Percentiles rank a stretch among this genome's conserved stretches.
These are phyloP conservation scores for Malania oleifera DNA, from an alignment of 164 flowering plant species.

Conservation along the genomic window DNA sequence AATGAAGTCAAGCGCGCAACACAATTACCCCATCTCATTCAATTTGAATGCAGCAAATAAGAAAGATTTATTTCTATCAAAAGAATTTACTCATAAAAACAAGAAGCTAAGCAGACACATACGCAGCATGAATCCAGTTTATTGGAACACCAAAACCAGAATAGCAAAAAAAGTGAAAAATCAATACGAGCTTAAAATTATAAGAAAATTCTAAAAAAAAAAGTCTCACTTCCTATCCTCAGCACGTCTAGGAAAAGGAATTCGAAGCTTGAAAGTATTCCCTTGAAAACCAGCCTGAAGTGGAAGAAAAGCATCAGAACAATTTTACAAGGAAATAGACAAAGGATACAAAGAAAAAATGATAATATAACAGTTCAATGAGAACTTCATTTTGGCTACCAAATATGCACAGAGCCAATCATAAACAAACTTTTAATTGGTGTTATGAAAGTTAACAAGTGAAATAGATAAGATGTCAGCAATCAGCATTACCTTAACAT, in stretches of 20 bases:
- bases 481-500: slow-evolving; percentile 66
- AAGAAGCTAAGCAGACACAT: background rate
- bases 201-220: background rate
- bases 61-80: too few species aligned
- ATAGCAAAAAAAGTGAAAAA: background rate
- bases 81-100: background rate
- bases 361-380: background rate
- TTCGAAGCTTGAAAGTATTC: slow-evolving; percentile 70
- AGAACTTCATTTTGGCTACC: too few species aligned
- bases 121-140: background rate
- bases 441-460: background rate
- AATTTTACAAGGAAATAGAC: background rate
- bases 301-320: background rate
- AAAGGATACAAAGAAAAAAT: background rate
- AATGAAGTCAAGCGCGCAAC: background rate
- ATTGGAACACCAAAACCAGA: background rate
- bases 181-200: background rate
- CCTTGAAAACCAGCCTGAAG: slow-evolving; percentile 73
- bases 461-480: background rate
- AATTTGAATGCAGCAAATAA: background rate
- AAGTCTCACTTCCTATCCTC: slow-evolving; percentile 78
- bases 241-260: slow-evolving; percentile 87
- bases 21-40: background rate
- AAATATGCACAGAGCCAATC: background rate
- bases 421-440: background rate